Evolutionary conservation across 495 filamentous ascomycete genomes (phyloP), one percentile per base, ranked within the genome.

Genomic region (Penicillium taxi): DNA sequence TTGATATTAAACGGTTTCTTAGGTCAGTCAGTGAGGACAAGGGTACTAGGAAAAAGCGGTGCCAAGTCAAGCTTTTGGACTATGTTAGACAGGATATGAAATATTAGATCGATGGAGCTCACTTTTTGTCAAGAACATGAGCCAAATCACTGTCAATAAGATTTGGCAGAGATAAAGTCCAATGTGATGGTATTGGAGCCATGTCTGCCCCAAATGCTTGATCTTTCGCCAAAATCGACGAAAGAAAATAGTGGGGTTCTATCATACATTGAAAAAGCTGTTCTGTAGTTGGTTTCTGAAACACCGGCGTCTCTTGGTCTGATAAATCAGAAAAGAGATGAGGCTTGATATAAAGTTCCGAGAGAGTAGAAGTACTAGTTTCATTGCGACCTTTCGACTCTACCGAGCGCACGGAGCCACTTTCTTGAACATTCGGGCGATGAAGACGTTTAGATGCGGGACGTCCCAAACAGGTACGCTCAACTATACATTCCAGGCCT

Each of bases 41-140:
- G 8, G 7, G 19, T 14, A 18, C 25, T 4, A 38, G 24, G 21
- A 38, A 38, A 18, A 38, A 21, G 4, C 26, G 8, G 20, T 38
- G 26, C 35, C 35, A 38, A 19, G 29, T 26, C 17, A 38, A 22
- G 15, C 35, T 38, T 22, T 26, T 18, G 2, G 15, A 32, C 9
- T n/a, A 6, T 14, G 12, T n/a, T n/a, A n/a, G n/a, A n/a, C n/a
- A n/a, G n/a, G n/a, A n/a, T n/a, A n/a, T n/a, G n/a, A n/a, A n/a
- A n/a, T n/a, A n/a, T n/a, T n/a, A n/a, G n/a, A n/a, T n/a, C n/a
- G n/a, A n/a, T n/a, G n/a, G n/a, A n/a, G n/a, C 29, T 34, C 23
- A 34, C 32, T n/a, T 21, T 14, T 23, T 1, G 21, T 34, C 32
- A 22, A 34, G 23, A 9, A 12, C 21, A 12, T 4, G 18, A 4